A percentile compares a stretch with the other conserved stretches of the same genome.
These are phyloP conservation scores for Geotrichum carabidarum DNA, from an alignment of 1,139 yeast genomes.

Conservation along the genomic window DNA sequence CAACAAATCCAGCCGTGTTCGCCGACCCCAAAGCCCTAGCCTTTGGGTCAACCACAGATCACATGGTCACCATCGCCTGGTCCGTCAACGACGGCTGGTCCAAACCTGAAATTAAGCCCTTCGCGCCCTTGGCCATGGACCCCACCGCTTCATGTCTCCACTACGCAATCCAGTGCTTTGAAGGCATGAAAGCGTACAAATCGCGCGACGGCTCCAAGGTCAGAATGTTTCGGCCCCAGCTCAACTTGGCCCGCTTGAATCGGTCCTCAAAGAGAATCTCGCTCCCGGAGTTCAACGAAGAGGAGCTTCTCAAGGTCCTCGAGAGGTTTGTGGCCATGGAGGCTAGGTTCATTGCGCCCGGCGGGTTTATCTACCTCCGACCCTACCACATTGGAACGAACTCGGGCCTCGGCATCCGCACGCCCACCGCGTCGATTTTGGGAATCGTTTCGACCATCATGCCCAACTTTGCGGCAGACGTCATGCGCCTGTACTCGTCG, in stretches of 20 bases:
- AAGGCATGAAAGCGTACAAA: conserved; percentile 37
- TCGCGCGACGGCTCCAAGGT: conserved; percentile 35
- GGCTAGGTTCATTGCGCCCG: conserved; percentile 33
- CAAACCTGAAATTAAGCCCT: conserved; percentile 40
- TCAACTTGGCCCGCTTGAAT: conserved; percentile 43
- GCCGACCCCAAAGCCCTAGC: conserved; percentile 22
- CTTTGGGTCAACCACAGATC: conserved; percentile 37
- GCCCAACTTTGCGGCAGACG: conserved; percentile 32
- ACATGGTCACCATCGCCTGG: conserved; percentile 44
- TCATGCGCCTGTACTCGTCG: conserved; percentile 39
- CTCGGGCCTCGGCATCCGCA: conserved; percentile 40
- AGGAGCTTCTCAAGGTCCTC: conserved; percentile 40
- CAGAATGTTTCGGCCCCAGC: conserved; percentile 42
- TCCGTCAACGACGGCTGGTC: conserved; percentile 40
- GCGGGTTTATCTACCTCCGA: conserved; percentile 33
- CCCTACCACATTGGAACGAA: conserved; percentile 36
- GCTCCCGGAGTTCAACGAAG: conserved; percentile 41
- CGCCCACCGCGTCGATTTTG: conserved; percentile 40
- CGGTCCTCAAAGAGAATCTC: conserved; percentile 40
- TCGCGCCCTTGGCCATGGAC: conserved; percentile 37
- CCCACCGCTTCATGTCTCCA: conserved; percentile 35
- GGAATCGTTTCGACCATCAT: conserved; percentile 40
- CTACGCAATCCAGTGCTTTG: conserved; percentile 37
- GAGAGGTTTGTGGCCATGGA: conserved; percentile 40
- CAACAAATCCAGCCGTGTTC: conserved; percentile 19